These are phyloP conservation scores for Ambrosia hybrid DNA, from an alignment of 140 eudicot genomes.

Conservation along the genomic window DNA sequence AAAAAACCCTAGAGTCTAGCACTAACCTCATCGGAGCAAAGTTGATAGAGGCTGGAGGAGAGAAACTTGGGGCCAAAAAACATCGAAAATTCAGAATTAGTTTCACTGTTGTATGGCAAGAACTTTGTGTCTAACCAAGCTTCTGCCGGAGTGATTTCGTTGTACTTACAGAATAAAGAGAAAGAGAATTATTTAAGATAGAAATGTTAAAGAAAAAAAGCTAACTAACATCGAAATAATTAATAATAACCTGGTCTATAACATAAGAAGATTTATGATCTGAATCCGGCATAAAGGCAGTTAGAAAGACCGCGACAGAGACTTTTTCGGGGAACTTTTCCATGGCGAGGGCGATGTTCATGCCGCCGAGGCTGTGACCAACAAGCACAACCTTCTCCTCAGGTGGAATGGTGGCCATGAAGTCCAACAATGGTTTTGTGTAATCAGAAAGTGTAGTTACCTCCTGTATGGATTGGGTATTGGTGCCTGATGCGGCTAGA, in stretches of 20 bases:
- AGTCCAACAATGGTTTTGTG: slow-evolving; percentile 40
- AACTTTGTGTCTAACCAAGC: slow-evolving; percentile 48
- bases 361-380: slow-evolving; percentile 60
- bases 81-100: slow-evolving; percentile 29
- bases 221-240: neutral
- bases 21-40: slow-evolving; percentile 52
- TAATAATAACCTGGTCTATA: slow-evolving; percentile 39
- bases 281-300: slow-evolving; percentile 55
- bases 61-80: slow-evolving; percentile 54
- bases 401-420: slow-evolving; percentile 40
- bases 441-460: slow-evolving; percentile 32
- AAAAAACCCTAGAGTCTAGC: too few relatives aligned
- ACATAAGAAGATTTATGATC: slow-evolving; percentile 34
- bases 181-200: neutral
- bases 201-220: neutral
- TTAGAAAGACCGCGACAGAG: slow-evolving; percentile 32
- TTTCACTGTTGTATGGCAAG: slow-evolving; percentile 31
- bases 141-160: slow-evolving; percentile 31
- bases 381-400: slow-evolving; percentile 52
- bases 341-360: slow-evolving; percentile 49
- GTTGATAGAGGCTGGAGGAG: slow-evolving; percentile 49
- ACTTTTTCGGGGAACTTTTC: slow-evolving; percentile 55
- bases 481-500: slow-evolving; percentile 56
- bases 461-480: slow-evolving; percentile 11
- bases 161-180: neutral